Evolutionary conservation across 768 basidiomycete species (phyloP).

Genomic region (Russula abietina): DNA sequence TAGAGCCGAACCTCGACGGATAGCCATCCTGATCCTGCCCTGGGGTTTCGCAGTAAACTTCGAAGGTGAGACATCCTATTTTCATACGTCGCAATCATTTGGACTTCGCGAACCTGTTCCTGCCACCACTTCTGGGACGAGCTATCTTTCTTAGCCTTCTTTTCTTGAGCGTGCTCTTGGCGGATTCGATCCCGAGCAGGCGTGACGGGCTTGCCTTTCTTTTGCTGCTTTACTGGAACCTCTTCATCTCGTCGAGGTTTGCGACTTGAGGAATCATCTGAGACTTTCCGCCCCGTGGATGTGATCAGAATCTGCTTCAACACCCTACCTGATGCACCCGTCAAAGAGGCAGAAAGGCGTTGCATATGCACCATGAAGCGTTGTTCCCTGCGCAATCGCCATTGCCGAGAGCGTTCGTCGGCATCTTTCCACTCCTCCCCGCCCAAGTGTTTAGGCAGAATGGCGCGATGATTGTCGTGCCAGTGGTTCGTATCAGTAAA

Average conservation of each 20-base stretch:
- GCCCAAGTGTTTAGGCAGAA: constrained; percentile 51
- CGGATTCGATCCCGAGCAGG: constrained; percentile 39
- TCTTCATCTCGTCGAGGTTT: constrained; percentile 3
- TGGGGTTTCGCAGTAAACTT: constrained; percentile 42
- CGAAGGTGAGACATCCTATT: constrained; percentile 35
- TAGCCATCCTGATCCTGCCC: constrained; percentile 39
- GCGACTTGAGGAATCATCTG: background rate
- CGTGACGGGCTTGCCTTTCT: constrained; percentile 30
- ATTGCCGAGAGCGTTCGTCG: constrained; percentile 36
- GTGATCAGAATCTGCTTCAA: constrained; percentile 52
- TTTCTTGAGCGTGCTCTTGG: constrained; percentile 38
- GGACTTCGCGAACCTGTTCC: constrained; percentile 39
- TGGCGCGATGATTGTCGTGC: constrained; percentile 45
- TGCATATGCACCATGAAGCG: constrained; percentile 52
- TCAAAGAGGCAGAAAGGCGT: constrained; percentile 54
- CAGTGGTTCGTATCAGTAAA: constrained; percentile 54
- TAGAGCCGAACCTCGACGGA: constrained; percentile 48
- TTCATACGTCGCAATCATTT: constrained; percentile 29
- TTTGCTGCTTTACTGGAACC: constrained; percentile 22
- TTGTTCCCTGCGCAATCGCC: constrained; percentile 43
- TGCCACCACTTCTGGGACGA: constrained; percentile 43
- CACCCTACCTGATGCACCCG: constrained; percentile 51
- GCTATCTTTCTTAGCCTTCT: constrained; percentile 32
- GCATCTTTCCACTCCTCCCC: constrained; percentile 35
- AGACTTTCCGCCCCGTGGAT: constrained; percentile 30